Evolutionary conservation across 225 moss, liverwort and hornwort species (phyloP), one percentile per base, ranked within the genome.

Genomic region (Bryoerythrophyllum caledonicum): DNA sequence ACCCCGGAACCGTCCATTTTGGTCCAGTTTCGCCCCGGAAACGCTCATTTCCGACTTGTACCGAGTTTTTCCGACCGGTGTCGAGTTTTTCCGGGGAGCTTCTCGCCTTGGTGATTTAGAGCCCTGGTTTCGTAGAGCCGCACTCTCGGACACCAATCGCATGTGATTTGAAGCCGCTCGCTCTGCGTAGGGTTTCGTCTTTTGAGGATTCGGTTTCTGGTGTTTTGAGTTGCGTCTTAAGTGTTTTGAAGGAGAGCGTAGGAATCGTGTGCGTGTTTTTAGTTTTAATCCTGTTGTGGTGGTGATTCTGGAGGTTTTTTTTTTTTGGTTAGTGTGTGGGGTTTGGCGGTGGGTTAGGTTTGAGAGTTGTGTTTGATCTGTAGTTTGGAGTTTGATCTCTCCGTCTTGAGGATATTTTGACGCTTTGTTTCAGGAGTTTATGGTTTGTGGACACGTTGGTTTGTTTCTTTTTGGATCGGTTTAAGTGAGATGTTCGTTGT

Each of bases 41-140:
- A 15, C 15, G 6, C 48, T 49, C 19, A 17, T 19, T 49, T 7
- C 6, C 48, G 19, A 19, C 5, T 67, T 53, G 11, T 52, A 26
- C 28, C 10, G 52, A n/a, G 7, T 4, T 35, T 37, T 49, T 37
- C 43, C 2, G 51, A 6, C 26, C 2, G 32, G 10, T 68, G 49
- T 28, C 0, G 54, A 59, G 8, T 26, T 20, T 20, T 58, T 58
- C 17, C 11, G 6, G 4, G 0, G 10, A 10, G 40, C 53, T 10
- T 73, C 63, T 43, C 38, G 20, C 6, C 35, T 25, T 25, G 59
- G 41, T 21, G 40, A 26, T 38, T 11, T 27, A 26, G 32, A 32
- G 20, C 57, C 8, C 49, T 74, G 28, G 54, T 71, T 66, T 54
- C 75, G 2, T 44, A 44, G 71, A 79, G 70, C 71, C 44, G 59